Conservation (phyloP, 139 green algal genomes). For the Micractinium conductrix region DNA sequence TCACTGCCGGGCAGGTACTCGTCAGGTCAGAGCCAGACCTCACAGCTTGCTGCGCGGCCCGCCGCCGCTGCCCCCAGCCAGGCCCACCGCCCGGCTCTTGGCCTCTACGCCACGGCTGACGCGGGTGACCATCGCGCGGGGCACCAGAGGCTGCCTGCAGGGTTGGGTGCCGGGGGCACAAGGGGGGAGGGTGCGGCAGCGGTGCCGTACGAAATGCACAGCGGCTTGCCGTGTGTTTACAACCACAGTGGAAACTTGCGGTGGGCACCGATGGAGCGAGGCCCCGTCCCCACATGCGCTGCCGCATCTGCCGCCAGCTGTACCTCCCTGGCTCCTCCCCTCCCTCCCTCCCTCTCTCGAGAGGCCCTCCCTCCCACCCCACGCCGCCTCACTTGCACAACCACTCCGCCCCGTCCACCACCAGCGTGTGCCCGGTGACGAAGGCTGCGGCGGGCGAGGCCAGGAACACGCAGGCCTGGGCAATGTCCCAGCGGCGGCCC, state of each 20-base stretch:
- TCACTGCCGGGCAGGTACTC: too few relatives aligned
- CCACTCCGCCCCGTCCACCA: slow-evolving; percentile 89
- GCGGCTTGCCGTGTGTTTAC: too few relatives aligned
- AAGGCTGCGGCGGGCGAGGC: slow-evolving; percentile 45
- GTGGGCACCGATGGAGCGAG: too few relatives aligned
- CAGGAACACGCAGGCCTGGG: slow-evolving; percentile 85
- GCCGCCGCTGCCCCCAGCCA: slow-evolving; percentile 27
- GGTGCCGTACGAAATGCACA: too few relatives aligned
- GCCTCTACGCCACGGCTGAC: slow-evolving; percentile 72
- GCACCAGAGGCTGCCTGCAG: slow-evolving; percentile 60
- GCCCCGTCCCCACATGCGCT: too few relatives aligned
- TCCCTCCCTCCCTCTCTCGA: too few relatives aligned
- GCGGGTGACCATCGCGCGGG: slow-evolving; percentile 55
- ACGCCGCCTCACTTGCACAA: slow-evolving; percentile 58
- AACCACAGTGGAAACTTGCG: too few relatives aligned
- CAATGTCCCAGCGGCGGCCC: slow-evolving; percentile 90
- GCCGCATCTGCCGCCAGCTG: too few relatives aligned
- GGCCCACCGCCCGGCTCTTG: slow-evolving; percentile 69
- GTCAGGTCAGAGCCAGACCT: too few relatives aligned
- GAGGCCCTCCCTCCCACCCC: too few relatives aligned
- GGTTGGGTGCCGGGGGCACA: too few relatives aligned
- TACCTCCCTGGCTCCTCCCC: too few relatives aligned
- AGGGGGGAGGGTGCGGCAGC: background rate
- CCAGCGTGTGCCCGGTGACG: slow-evolving; percentile 76
- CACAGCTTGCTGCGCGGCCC: slow-evolving; percentile 63